Conservation (phyloP, 2,329 filamentous ascomycete species). For the Mariannaea sp. region DNA sequence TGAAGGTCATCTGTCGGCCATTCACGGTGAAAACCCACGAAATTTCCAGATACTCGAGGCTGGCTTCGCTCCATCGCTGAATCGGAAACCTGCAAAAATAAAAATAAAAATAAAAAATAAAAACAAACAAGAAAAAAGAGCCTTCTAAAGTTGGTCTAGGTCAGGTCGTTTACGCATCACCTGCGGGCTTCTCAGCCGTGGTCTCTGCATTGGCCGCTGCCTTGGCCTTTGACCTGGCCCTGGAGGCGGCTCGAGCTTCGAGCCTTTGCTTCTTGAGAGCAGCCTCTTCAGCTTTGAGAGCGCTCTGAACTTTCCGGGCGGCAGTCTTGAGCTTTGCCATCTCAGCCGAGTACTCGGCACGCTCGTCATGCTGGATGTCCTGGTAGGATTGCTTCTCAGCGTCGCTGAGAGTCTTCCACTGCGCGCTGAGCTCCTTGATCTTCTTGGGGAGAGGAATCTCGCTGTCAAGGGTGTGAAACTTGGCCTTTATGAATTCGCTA, state of each 20-base stretch:
- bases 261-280: background rate
- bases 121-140: no score
- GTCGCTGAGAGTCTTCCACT: slow-evolving; percentile 52
- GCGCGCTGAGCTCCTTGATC: slow-evolving; percentile 34
- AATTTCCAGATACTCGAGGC: slow-evolving; percentile 11
- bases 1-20: background rate
- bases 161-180: background rate
- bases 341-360: slow-evolving; percentile 24
- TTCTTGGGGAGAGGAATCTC: slow-evolving; percentile 22
- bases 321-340: slow-evolving; percentile 36
- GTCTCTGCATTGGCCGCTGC: background rate
- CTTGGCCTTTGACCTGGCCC: background rate
- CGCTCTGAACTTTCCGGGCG: slow-evolving; percentile 38
- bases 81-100: background rate
- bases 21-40: slow-evolving; percentile 1
- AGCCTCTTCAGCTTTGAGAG: slow-evolving; percentile 15
- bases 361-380: slow-evolving; percentile 35
- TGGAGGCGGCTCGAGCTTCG: background rate
- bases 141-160: background rate
- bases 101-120: no score
- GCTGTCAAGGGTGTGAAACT: slow-evolving; percentile 31
- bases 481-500: slow-evolving; percentile 44
- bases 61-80: background rate
- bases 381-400: slow-evolving; percentile 50
- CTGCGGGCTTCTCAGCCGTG: slow-evolving; percentile 1